phyloP scores from a whole-genome alignment of 2,329 filamentous ascomycete species.

The Aspergillus tanneri region DNA sequence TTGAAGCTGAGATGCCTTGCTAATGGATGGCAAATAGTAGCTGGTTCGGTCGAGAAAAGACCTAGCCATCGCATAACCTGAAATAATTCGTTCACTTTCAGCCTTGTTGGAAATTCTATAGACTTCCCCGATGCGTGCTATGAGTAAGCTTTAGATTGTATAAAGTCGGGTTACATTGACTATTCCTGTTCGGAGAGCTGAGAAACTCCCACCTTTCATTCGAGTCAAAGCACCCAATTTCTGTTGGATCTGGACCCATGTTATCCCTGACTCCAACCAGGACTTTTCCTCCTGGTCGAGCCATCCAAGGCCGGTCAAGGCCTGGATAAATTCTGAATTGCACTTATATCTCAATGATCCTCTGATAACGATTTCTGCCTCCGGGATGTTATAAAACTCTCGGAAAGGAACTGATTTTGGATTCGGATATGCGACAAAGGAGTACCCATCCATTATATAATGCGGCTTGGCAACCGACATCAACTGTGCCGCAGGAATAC shows the following conservation, averaged over 20 bases:
- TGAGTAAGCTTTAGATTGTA: not conserved
- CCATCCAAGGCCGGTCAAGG: constrained; percentile 5
- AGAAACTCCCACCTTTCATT: too few relatives aligned
- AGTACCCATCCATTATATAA: not conserved
- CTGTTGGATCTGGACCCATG: too few relatives aligned
- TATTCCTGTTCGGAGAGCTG: too few relatives aligned
- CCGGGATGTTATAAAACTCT: constrained; percentile 6
- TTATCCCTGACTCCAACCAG: not conserved
- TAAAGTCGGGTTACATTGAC: too few relatives aligned
- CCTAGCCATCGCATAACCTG: not conserved
- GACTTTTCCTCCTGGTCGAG: not conserved
- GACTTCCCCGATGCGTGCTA: not conserved
- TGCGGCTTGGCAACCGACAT: constrained; percentile 1
- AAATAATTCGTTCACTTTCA: not conserved
- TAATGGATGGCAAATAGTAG: constrained; percentile 5
- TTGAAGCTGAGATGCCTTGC: constrained; percentile 4
- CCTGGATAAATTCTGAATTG: constrained; percentile 2
- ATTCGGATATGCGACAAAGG: constrained; percentile 6
- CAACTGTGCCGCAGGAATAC: too few relatives aligned
- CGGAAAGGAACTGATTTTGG: constrained; percentile 3
- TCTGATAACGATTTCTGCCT: constrained; percentile 1
- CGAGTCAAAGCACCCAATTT: too few relatives aligned
- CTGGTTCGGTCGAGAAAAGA: constrained; percentile 2
- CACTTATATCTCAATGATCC: constrained; percentile 7
- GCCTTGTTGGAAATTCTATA: not conserved